Evolutionary conservation across 2,329 filamentous ascomycete species (phyloP).

Genomic region (Dendryphion nanum): DNA sequence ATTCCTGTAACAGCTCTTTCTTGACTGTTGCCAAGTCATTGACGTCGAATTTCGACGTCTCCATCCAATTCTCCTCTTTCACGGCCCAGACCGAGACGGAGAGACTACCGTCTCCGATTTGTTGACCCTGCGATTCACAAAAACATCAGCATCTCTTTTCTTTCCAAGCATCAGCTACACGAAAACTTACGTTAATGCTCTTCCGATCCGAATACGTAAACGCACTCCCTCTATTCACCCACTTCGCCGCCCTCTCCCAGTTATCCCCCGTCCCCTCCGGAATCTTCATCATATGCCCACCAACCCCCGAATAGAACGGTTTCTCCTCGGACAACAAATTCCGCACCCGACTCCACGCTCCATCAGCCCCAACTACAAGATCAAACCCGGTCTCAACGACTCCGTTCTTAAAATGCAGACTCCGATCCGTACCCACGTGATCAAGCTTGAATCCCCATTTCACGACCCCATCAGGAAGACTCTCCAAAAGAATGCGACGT

Average conservation of each 20-base stretch:
- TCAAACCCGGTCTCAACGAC: conserved; percentile 34
- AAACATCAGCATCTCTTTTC: no score
- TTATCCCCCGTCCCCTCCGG: conserved; percentile 19
- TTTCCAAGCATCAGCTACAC: no score
- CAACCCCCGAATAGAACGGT: conserved; percentile 39
- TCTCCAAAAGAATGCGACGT: conserved; percentile 20
- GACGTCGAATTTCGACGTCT: conserved; percentile 17
- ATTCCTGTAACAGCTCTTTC: conserved; percentile 17
- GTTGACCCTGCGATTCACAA: no score
- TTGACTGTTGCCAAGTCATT: conserved; percentile 17
- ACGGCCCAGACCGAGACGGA: conserved; percentile 21
- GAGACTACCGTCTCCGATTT: conserved; percentile 35
- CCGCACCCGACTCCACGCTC: conserved; percentile 43
- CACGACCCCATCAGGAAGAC: conserved; percentile 19
- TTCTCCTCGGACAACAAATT: conserved; percentile 24
- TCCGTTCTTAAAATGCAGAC: conserved; percentile 27
- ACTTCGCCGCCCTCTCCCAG: conserved; percentile 24
- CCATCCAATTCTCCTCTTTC: conserved; percentile 22
- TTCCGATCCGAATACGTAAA: conserved; percentile 31
- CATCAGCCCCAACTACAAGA: conserved; percentile 47
- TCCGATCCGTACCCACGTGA: conserved; percentile 16
- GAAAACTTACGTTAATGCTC: no score
- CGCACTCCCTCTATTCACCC: conserved; percentile 36
- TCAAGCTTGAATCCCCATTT: conserved; percentile 22
- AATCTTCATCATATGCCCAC: conserved; percentile 32